Percentiles rank a stretch among this genome's conserved stretches.
Evolutionary conservation across 345 rosid genomes (phyloP).

Genomic region (Heritiera fomes): DNA sequence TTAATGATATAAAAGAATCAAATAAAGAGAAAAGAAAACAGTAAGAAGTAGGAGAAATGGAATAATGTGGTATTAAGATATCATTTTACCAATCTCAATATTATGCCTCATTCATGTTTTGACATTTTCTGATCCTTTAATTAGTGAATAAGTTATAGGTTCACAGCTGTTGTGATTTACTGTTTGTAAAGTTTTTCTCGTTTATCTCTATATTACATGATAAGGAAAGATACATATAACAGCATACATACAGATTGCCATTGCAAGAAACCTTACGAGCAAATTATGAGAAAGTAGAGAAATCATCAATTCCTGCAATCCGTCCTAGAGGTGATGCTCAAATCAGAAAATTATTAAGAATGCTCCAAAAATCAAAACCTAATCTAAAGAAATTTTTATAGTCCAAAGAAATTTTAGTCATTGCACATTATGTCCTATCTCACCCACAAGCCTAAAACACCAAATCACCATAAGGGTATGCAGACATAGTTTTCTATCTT

Average conservation of each 20-base stretch:
- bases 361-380: not conserved
- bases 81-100: no score
- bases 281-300: not conserved
- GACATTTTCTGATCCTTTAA: not conserved
- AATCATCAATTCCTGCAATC: no score
- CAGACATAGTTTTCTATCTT: not conserved
- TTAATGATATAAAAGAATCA: not conserved
- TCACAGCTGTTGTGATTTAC: not conserved
- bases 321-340: not conserved
- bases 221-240: not conserved
- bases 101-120: not conserved
- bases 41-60: not conserved
- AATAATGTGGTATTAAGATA: not conserved
- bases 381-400: not conserved
- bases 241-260: not conserved
- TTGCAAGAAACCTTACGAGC: not conserved
- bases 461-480: not conserved
- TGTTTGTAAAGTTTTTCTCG: not conserved
- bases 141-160: constrained; percentile 1
- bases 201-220: not conserved
- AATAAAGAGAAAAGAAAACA: constrained; percentile 1
- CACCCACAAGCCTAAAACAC: not conserved
- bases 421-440: not conserved
- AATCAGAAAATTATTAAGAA: not conserved
- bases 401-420: not conserved